Conservation (phyloP, 129 eudicot genomes). For the Flaveria linearis region DNA sequence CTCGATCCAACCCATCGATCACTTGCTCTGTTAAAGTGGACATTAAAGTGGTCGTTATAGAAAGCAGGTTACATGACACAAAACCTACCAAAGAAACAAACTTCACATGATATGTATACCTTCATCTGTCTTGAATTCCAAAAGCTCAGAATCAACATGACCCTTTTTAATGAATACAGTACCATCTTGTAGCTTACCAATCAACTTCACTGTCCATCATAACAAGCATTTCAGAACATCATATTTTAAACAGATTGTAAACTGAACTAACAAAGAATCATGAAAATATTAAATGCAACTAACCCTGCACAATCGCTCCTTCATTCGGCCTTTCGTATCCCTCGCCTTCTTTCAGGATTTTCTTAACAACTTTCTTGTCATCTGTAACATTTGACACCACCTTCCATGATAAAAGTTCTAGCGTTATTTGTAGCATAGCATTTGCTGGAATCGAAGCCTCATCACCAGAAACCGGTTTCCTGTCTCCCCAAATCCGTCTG, state of each 20-base stretch:
- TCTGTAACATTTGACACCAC: conserved; percentile 71
- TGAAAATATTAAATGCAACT: conserved; percentile 3
- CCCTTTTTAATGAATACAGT: conserved; percentile 70
- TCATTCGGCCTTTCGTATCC: conserved; percentile 86
- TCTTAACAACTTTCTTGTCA: conserved; percentile 88
- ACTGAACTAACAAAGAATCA: not conserved
- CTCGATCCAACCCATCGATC: conserved; percentile 82
- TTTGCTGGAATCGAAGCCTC: conserved; percentile 82
- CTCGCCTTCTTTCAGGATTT: conserved; percentile 91
- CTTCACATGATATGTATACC: conserved; percentile 34
- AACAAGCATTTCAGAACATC: conserved; percentile 20
- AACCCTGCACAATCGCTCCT: conserved; percentile 78
- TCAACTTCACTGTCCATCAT: conserved; percentile 59
- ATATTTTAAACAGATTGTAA: not conserved
- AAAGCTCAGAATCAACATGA: conserved; percentile 60
- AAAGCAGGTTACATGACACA: not conserved
- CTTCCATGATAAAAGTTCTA: conserved; percentile 88
- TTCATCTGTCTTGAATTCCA: conserved; percentile 88
- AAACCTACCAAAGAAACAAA: not conserved
- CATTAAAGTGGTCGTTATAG: not conserved
- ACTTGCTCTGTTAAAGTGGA: conserved; percentile 74
- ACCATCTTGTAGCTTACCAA: conserved; percentile 84
- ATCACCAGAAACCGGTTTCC: conserved; percentile 69
- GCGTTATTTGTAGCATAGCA: conserved; percentile 58
- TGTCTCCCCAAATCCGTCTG: conserved; percentile 97